Evolutionary conservation across 768 basidiomycete species (phyloP), one percentile per base, ranked within the genome.

Genomic region (Chalciporus chontae): DNA sequence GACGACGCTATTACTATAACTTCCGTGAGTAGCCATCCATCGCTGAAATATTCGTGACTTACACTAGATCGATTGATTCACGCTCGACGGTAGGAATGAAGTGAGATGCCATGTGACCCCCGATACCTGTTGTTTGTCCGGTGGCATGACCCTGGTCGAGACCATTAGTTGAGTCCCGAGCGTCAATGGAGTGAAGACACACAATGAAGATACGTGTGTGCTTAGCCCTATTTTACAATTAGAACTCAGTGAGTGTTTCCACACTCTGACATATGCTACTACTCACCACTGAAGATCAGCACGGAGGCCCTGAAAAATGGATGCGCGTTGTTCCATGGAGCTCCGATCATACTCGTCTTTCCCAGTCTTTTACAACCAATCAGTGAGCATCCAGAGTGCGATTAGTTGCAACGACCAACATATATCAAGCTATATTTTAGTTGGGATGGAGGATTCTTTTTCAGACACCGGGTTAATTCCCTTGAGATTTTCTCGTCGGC

Each of bases 181-280:
- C 0, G 15, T 15, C 14, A 9, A 5, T 9, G 21, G 17, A 19
- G 3, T 27, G 14, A 9, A 23, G 4, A 67, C 77, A 56, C 60
- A 88, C 89, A 53, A 95, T 94, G 69, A 93, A 96, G 11, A 94
- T 76, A 31, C 83, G 81, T 2, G 90, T 76, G 32, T 78, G 68
- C 34, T 84, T 85, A 15, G 74, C 69, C 27, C 87, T 88, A 46
- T 48, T 48, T 34, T 8, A 38, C 13, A 40, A 53, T 45, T 43
- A 58, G 42, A 8, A 43, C 48, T 15, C n/a, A n/a, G 3, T 8
- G 9, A n/a, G 34, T 36, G 15, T n/a, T 36, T n/a, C 8, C n/a
- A n/a, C 5, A 8, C 26, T 8, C n/a, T 15, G 34, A 2, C 14
- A 9, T 36, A 7, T 8, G n/a, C 0, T 7, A 53, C 13, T 48